Base-by-base conservation (phyloP, 805 yeast species). In the Candida ipomoeae region DNA sequence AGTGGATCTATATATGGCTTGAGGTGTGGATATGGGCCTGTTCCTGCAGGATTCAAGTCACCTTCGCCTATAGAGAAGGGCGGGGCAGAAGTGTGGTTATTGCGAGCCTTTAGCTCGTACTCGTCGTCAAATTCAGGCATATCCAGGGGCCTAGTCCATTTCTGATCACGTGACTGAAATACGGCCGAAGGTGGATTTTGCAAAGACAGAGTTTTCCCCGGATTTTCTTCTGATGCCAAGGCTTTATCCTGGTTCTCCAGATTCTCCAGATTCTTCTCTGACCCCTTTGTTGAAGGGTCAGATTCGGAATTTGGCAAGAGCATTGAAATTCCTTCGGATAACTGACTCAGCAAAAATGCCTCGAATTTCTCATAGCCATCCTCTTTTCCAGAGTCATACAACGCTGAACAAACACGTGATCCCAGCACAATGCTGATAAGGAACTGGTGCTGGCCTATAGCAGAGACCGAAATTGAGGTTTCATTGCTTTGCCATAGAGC, bases 71-170 rank as follows among this genome's bases (percentile, higher is more conserved):
- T 70, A 0, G 71, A 48, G 5, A 73, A 70, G 17, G 55, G 52
- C 21, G 48, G 54, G 32, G 45, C 18, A 18, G 39, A 20, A n/a
- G 50, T 35, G 14, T 32, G 29, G 39, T 42, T 8, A 11, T 34
- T 41, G 5, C 54, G 48, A 33, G 33, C 31, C 26, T 49, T 49
- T 34, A 71, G 61, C 55, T 80, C 79, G 47, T 73, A 74, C 54
- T 81, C 85, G 57, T 78, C 82, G 21, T 78, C 82, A 52, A 78
- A 81, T 33, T 70, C 79, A 1, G 84, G 84, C 62, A 78, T 71
- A 55, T 74, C 78, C 18, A 57, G 47, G 2, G 74, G 70, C 36
- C 60, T 56, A 35, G 34, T 8, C 38, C 36, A 7, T 18, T 23
- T 7, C 32, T 20, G 29, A 26, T 26, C 40, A 20, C 40, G 26